A percentile compares a stretch with the other conserved stretches of the same genome.
Conservation (phyloP, 2,329 filamentous ascomycete species). For the Cordyceps javanica region DNA sequence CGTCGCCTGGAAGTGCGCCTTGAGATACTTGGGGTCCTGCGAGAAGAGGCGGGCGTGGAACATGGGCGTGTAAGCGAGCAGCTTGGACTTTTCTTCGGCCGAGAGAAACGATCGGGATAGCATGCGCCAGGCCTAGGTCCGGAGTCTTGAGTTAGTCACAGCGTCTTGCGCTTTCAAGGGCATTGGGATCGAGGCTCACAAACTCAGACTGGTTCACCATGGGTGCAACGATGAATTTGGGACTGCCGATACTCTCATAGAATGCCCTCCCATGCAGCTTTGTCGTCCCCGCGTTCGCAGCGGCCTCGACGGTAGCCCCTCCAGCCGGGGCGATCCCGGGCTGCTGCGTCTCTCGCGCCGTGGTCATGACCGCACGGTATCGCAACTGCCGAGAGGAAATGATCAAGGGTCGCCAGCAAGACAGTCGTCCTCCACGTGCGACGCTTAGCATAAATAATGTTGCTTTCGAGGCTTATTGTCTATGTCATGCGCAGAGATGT, state of each 20-base stretch:
- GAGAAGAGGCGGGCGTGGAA: conserved; percentile 85
- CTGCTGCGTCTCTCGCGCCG: conserved; percentile 3
- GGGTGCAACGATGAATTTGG: conserved; percentile 83
- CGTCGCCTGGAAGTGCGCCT: conserved; percentile 72
- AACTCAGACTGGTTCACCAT: conserved; percentile 99
- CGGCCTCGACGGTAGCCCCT: conserved; percentile 8
- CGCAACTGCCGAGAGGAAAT: background rate
- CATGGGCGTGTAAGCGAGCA: conserved; percentile 94
- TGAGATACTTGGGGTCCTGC: conserved; percentile 69
- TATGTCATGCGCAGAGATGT: no score
- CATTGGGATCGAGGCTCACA: conserved; percentile 46
- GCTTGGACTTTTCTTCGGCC: conserved; percentile 51
- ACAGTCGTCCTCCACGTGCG: background rate
- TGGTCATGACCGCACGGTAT: conserved; percentile 27
- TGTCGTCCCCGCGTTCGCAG: conserved; percentile 22
- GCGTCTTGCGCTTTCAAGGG: background rate
- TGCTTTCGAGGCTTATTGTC: background rate
- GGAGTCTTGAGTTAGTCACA: background rate
- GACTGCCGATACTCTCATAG: conserved; percentile 90
- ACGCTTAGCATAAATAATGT: conserved; percentile 1
- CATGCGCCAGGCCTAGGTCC: conserved; percentile 81
- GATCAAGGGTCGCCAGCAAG: background rate
- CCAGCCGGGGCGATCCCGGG: background rate
- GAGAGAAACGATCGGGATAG: conserved; percentile 89
- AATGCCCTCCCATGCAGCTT: conserved; percentile 84